Evolutionary conservation across 1,139 yeast genomes (phyloP), one percentile per base, ranked within the genome.

Genomic region (Yamadazyma conglobata): DNA sequence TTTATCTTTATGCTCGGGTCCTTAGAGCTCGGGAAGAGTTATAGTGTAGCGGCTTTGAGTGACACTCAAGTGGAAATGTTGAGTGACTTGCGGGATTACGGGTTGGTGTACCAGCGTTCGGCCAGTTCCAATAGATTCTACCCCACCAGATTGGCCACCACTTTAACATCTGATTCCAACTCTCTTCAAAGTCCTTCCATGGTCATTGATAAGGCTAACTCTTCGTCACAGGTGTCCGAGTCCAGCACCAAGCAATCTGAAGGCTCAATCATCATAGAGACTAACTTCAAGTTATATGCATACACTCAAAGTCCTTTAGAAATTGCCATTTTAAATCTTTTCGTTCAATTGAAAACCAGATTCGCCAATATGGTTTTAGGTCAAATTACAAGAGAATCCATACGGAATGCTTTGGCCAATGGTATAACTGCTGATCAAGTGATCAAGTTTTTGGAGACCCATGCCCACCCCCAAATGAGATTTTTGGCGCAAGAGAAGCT

Each of bases 361-460:
- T 93, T 89, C 55, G 71, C 91, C 11, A 93, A 91, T 52, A 80
- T 91, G 83, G 96, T 91, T 4, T 77, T 93, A 11, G 98, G 98
- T 1, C 89, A 85, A 45, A 74, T 91, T 39, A 88, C 97, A 4
- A 75, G 98, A 52, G 96, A 91, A 48, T 85, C 95, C 1, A 82
- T 91, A 12, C 70, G 97, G 37, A 68, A 75, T 33, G 98, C 98
- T 0, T 60, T 91, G 22, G 58, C 70, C 30, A 87, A 85, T 47
- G 99, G 99, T 17, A 91, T 91, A 44, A 85, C 96, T 0, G 93
- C 98, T 0, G 96, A 87, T 28, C 99, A 91, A 55, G 85, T 91
- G 45, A 82, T 93, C 43, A 77, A 87, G 40, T 91, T 89, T 50
- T 61, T 91, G 32, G 89, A 87, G 42, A 77, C 91, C 0, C 96